Percentiles rank a stretch among this genome's conserved stretches.
Evolutionary conservation across 2,329 filamentous ascomycete genomes (phyloP).

Genomic region (Verticillium tricorpus): DNA sequence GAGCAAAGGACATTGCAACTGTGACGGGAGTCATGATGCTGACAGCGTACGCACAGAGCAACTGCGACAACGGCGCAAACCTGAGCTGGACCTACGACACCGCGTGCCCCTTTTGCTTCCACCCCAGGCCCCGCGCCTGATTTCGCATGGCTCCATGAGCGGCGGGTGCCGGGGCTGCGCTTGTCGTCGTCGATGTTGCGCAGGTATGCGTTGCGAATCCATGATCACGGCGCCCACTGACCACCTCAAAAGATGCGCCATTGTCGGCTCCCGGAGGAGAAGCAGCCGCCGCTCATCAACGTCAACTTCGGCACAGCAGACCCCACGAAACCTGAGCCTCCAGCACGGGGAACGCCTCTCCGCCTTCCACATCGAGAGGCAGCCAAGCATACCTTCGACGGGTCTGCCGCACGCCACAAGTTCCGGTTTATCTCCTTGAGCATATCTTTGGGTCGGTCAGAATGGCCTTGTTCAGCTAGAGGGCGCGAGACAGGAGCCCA

Average conservation of each 20-base stretch:
- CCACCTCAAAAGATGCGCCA: not conserved
- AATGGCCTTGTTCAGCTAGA: not conserved
- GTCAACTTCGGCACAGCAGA: not conserved
- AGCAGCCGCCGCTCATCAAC: not conserved
- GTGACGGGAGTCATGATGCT: not conserved
- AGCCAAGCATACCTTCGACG: not conserved
- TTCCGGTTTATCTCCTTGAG: not conserved
- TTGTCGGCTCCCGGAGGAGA: not conserved
- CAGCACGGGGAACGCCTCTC: not conserved
- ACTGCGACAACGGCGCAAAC: not conserved
- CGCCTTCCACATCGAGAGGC: not conserved
- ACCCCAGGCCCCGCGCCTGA: not conserved
- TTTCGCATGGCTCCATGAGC: not conserved
- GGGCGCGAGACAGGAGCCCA: not conserved
- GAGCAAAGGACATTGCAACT: not conserved
- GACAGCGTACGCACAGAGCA: not conserved
- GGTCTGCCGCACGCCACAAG: not conserved
- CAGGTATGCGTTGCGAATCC: not conserved
- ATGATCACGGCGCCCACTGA: not conserved
- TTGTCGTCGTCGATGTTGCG: not conserved
- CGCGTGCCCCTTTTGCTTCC: not conserved
- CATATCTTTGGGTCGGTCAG: not conserved
- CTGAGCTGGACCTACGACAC: not conserved
- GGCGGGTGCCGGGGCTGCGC: not conserved
- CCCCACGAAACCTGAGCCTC: not conserved